Percentiles rank a stretch among this genome's conserved stretches.
phyloP scores from a whole-genome alignment of 768 basidiomycete species.

The Neoboletus subvelutipes region DNA sequence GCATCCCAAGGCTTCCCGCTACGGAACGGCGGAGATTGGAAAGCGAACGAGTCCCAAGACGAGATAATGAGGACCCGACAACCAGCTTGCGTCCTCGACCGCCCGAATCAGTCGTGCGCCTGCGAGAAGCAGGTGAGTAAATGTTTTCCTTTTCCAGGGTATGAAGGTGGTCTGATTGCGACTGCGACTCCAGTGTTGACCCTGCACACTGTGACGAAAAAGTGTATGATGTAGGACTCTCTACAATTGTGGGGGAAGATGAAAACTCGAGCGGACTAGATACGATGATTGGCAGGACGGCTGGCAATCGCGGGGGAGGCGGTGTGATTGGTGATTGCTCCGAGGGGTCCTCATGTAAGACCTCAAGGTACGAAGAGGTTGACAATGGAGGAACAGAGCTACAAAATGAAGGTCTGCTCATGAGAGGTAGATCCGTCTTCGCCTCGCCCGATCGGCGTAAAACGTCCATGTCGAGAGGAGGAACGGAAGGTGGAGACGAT shows the following conservation, averaged over 20 bases:
- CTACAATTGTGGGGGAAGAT: conserved; percentile 8
- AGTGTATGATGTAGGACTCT: conserved; percentile 26
- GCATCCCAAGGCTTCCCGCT: conserved; percentile 30
- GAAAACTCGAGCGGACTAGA: conserved; percentile 13
- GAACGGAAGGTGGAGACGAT: conserved; percentile 4
- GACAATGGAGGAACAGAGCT: conserved; percentile 28
- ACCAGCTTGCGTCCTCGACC: conserved; percentile 13
- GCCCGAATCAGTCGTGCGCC: conserved; percentile 20
- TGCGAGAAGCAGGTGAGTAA: conserved; percentile 6
- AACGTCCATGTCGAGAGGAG: conserved; percentile 1
- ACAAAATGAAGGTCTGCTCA: conserved; percentile 23
- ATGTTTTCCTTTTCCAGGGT: conserved; percentile 17
- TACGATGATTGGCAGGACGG: conserved; percentile 18
- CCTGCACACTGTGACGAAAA: conserved; percentile 24
- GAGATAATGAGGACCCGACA: conserved; percentile 18
- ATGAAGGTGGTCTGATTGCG: conserved; percentile 10
- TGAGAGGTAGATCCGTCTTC: conserved; percentile 8
- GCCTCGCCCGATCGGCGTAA: conserved; percentile 12
- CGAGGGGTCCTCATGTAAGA: conserved; percentile 30
- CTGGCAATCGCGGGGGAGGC: not conserved
- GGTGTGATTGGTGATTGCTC: conserved; percentile 19
- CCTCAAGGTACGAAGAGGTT: conserved; percentile 26
- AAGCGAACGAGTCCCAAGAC: conserved; percentile 38
- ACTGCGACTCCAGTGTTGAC: conserved; percentile 13
- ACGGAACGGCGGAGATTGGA: conserved; percentile 47